Evolutionary conservation across 257 asterid species (phyloP), one percentile per base, ranked within the genome.

Genomic region (Thymus mandschuricus): DNA sequence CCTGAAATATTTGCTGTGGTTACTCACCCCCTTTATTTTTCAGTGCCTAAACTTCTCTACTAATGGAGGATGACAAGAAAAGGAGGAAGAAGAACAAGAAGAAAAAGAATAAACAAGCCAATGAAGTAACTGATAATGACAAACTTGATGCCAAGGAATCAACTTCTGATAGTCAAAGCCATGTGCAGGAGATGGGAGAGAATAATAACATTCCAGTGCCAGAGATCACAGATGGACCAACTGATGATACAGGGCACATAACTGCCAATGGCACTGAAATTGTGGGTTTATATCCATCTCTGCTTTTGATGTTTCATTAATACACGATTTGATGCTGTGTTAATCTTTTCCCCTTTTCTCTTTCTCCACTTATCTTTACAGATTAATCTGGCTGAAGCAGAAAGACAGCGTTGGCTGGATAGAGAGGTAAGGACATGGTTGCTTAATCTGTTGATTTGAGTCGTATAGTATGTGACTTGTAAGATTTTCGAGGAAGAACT

Each of bases 81-180:
- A 89, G 27, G 77, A 65, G 84, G 82, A 89, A 76, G 76, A 86
- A 76, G 78, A 86, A 72, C 70, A 91, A 71, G 70, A 88, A 85
- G 79, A 91, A 87, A 82, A 91, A 87, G 82, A 91, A 87, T 79
- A 87, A 83, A 81, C 92, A 83, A 61, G 73, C 80, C 43, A 76
- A 77, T 64, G 86, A 73, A 60, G 72, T 60, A 21, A 60, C 77
- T 45, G 95, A 85, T 59, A 78, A 68, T 83, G 85, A 68, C 55
- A 33, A 70, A 4, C 60, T 55, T 55, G 83, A 82, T 66, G 86
- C 59, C 2, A 66, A 64, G 12, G 85, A 82, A 66, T 78, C 81
- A 30, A 77, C 73, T 70, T 51, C 85, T 70, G 65, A 70, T 72
- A 35, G 73, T 69, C 80, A 81, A 60, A 76, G 75, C 68, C 81